Percentiles rank a stretch among this genome's conserved stretches.
phyloP scores from a whole-genome alignment of 2,329 filamentous ascomycete genomes.

The Trichoderma arundinaceum region DNA sequence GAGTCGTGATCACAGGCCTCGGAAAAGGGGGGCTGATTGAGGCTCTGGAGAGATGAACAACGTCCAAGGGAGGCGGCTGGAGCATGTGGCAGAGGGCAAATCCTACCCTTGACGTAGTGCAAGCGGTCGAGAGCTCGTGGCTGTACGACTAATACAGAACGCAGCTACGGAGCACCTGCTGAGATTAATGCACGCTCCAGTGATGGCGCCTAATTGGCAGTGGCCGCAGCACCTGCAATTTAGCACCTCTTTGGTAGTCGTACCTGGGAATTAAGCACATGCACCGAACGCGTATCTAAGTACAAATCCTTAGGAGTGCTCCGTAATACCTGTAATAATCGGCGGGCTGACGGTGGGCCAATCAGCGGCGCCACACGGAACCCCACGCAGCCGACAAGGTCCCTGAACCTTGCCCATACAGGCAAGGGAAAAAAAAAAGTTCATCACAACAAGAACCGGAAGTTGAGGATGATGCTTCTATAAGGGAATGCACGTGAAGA shows the following conservation, averaged over 20 bases:
- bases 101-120: constrained; percentile 29
- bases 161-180: constrained; percentile 2
- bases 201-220: constrained; percentile 9
- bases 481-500: background rate
- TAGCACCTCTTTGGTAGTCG: no score
- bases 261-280: no score
- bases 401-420: constrained; percentile 27
- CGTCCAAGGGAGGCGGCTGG: constrained; percentile 23
- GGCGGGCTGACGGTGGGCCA: constrained; percentile 32
- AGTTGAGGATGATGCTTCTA: background rate
- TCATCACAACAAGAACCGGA: background rate
- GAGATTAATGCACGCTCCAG: constrained; percentile 9
- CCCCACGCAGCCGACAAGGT: constrained; percentile 36
- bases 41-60: constrained; percentile 21
- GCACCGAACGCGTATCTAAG: no score
- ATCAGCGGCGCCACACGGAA: constrained; percentile 36
- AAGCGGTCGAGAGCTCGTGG: constrained; percentile 6
- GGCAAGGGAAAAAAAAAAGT: constrained; percentile 19
- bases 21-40: constrained; percentile 13
- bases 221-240: constrained; percentile 1
- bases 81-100: constrained; percentile 25
- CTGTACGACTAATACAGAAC: constrained; percentile 11
- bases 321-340: no score
- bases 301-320: no score
- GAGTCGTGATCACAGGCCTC: constrained; percentile 11